These are phyloP conservation scores for Geosmithia putterillii DNA, from an alignment of 2,329 filamentous ascomycete species.

Conservation along the genomic window DNA sequence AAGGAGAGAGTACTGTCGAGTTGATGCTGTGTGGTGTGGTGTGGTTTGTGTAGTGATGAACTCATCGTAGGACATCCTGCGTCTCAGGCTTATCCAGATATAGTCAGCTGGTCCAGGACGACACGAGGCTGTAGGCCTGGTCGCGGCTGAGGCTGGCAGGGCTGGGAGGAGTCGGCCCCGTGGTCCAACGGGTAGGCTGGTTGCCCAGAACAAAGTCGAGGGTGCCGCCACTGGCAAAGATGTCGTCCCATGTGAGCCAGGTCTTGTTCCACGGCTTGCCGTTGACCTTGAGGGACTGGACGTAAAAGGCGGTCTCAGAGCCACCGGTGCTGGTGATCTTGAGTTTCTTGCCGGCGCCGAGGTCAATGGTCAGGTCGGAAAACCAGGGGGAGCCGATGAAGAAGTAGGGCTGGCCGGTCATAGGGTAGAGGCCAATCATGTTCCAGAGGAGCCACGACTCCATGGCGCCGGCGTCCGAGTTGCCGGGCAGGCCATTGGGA, in stretches of 20 bases:
- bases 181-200: constrained; percentile 41
- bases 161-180: constrained; percentile 47
- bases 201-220: constrained; percentile 52
- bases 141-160: constrained; percentile 25
- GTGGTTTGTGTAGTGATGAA: neutral
- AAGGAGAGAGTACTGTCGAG: no score
- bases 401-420: constrained; percentile 58
- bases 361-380: constrained; percentile 41
- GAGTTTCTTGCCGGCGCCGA: constrained; percentile 42
- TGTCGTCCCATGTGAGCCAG: constrained; percentile 54
- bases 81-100: neutral
- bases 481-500: constrained; percentile 49
- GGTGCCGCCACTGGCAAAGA: constrained; percentile 51
- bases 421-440: constrained; percentile 55
- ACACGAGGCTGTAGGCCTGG: constrained; percentile 6
- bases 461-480: constrained; percentile 62
- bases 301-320: constrained; percentile 38
- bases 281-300: constrained; percentile 56
- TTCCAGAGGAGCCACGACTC: constrained; percentile 59
- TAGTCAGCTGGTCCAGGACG: neutral
- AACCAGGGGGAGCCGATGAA: constrained; percentile 55
- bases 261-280: constrained; percentile 47
- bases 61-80: neutral
- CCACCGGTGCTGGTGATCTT: constrained; percentile 40
- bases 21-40: no score